Percentiles rank a stretch among this genome's conserved stretches.
Evolutionary conservation across 2,329 filamentous ascomycete genomes (phyloP).

Genomic region (Fusarium stilboides): DNA sequence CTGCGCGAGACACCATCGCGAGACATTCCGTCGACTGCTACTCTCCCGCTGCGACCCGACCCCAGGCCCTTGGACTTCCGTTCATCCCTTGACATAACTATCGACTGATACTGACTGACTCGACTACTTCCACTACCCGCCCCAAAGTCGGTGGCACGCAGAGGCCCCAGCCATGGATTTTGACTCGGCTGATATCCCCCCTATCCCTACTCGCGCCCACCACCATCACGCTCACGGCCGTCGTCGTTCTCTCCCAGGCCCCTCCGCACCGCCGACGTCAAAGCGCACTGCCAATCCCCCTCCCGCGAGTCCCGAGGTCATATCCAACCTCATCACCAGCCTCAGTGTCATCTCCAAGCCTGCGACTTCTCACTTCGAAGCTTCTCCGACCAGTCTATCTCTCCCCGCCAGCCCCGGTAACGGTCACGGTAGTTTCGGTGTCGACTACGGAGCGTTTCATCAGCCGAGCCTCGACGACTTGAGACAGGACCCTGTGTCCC

Average conservation of each 20-base stretch:
- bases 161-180: constrained; percentile 50
- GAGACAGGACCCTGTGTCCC: constrained; percentile 61
- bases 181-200: constrained; percentile 50
- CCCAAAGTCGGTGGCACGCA: constrained; percentile 32
- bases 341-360: constrained; percentile 78
- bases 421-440: constrained; percentile 73
- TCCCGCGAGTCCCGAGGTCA: constrained; percentile 77
- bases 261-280: constrained; percentile 16
- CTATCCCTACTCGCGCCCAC: constrained; percentile 52
- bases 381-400: constrained; percentile 60
- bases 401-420: constrained; percentile 55
- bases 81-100: constrained; percentile 24
- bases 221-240: constrained; percentile 35
- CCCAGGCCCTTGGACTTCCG: too few species aligned
- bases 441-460: constrained; percentile 80
- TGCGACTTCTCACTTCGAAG: constrained; percentile 79
- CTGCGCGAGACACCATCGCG: constrained; percentile 22
- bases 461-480: constrained; percentile 66
- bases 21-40: constrained; percentile 4
- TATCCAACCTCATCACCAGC: constrained; percentile 78
- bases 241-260: constrained; percentile 38
- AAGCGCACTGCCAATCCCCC: constrained; percentile 50
- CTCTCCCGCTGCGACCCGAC: too few species aligned
- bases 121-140: constrained; percentile 10
- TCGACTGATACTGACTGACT: constrained; percentile 33